A percentile compares a stretch with the other conserved stretches of the same genome.
These are phyloP conservation scores for Clitopilus hobsonii DNA, from an alignment of 768 basidiomycete genomes.

Conservation along the genomic window DNA sequence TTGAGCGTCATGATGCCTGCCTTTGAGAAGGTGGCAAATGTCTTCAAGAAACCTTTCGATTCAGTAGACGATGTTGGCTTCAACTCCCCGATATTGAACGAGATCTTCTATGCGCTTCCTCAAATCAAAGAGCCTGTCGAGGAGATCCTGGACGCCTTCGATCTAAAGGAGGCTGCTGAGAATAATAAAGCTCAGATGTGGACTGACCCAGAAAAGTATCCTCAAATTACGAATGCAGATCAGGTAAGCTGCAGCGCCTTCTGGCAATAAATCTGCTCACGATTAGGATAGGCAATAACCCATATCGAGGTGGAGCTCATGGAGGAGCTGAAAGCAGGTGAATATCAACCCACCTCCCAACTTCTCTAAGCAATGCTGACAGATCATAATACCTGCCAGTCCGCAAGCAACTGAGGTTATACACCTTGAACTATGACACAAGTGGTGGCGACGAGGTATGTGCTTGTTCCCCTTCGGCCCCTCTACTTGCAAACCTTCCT, in stretches of 20 bases:
- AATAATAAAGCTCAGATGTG: conserved; percentile 72
- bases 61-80: conserved; percentile 49
- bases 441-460: conserved; percentile 63
- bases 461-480: neutral
- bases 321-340: conserved; percentile 71
- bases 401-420: conserved; percentile 66
- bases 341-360: conserved; percentile 9
- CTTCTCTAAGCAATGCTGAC: conserved; percentile 1
- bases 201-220: conserved; percentile 43
- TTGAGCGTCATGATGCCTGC: conserved; percentile 70
- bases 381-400: conserved; percentile 36
- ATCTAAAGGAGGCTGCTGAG: conserved; percentile 56
- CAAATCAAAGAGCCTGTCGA: conserved; percentile 50
- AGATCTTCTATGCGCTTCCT: conserved; percentile 67
- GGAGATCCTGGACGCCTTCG: conserved; percentile 50
- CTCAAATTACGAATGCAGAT: conserved; percentile 49
- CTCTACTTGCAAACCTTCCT: conserved; percentile 1
- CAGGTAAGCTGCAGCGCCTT: conserved; percentile 60
- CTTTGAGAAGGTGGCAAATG: conserved; percentile 62
- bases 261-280: too few species aligned
- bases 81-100: conserved; percentile 61
- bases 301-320: conserved; percentile 66
- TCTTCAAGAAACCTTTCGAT: conserved; percentile 46
- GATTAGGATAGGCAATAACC: conserved; percentile 54
- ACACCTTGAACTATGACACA: conserved; percentile 66